Evolutionary conservation across 2,329 filamentous ascomycete genomes (phyloP).

Genomic region (Epicoccum sorghinum): DNA sequence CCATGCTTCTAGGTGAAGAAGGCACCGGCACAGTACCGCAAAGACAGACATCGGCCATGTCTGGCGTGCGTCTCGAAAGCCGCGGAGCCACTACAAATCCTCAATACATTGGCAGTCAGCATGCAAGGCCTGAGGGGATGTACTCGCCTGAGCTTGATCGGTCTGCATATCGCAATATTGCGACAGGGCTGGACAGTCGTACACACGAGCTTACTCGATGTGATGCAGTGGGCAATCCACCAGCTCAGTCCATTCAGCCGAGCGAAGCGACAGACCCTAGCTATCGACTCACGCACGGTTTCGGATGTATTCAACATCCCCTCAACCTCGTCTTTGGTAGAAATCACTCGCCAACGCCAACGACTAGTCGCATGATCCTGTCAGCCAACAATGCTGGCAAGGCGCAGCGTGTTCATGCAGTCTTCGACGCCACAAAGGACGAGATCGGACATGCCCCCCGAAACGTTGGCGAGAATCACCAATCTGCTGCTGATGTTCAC

Average conservation of each 20-base stretch:
- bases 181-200: background rate
- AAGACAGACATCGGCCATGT: background rate
- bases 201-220: background rate
- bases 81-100: background rate
- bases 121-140: background rate
- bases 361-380: constrained; percentile 7
- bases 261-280: constrained; percentile 12
- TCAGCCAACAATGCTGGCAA: constrained; percentile 19
- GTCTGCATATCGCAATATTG: constrained; percentile 3
- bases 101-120: background rate
- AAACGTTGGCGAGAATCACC: constrained; percentile 1
- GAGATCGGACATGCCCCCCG: background rate
- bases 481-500: background rate
- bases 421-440: background rate
- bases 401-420: constrained; percentile 17
- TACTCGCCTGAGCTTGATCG: constrained; percentile 7
- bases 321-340: constrained; percentile 28
- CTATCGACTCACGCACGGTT: constrained; percentile 24
- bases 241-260: constrained; percentile 1
- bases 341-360: constrained; percentile 13
- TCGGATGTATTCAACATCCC: constrained; percentile 22
- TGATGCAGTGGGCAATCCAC: background rate
- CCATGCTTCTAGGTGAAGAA: constrained; percentile 46
- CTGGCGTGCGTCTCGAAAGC: background rate
- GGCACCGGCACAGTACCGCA: constrained; percentile 14